Percentiles rank a stretch among this genome's conserved stretches.
Conservation (phyloP, 2,329 filamentous ascomycete species). For the Purpureocillium lavendulum region DNA sequence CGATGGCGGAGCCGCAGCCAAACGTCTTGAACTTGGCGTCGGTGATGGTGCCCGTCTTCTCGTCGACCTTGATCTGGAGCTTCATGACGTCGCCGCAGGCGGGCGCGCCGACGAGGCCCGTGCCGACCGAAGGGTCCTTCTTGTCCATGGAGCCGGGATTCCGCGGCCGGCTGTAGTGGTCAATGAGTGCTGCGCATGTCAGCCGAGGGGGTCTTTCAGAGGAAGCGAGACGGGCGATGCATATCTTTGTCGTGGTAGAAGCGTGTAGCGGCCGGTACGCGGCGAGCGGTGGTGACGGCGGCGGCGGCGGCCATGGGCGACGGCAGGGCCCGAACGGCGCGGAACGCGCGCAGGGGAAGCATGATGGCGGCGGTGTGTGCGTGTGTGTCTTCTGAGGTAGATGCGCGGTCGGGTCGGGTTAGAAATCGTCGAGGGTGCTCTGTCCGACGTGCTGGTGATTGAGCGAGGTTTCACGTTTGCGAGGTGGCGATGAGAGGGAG, state of each 20-base stretch:
- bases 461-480: too few relatives aligned
- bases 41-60: slow-evolving; percentile 76
- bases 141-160: slow-evolving; percentile 57
- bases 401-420: too few relatives aligned
- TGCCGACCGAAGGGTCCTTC: slow-evolving; percentile 74
- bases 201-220: not conserved
- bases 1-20: slow-evolving; percentile 89
- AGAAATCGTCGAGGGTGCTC: too few relatives aligned
- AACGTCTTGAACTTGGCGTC: slow-evolving; percentile 99
- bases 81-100: slow-evolving; percentile 92
- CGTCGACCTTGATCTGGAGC: slow-evolving; percentile 72
- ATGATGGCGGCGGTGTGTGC: slow-evolving; percentile 2
- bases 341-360: slow-evolving; percentile 10
- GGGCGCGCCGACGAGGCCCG: slow-evolving; percentile 81
- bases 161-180: slow-evolving; percentile 44
- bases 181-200: slow-evolving; percentile 21
- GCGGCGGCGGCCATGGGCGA: slow-evolving; percentile 7
- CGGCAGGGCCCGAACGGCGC: slow-evolving; percentile 8
- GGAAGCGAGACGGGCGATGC: not conserved
- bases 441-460: too few relatives aligned
- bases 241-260: slow-evolving; percentile 40
- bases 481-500: not conserved
- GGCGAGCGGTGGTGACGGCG: slow-evolving; percentile 23
- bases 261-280: slow-evolving; percentile 13
- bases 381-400: too few relatives aligned